Evolutionary conservation across 129 eudicot genomes (phyloP), one percentile per base, ranked within the genome.

Genomic region (Saussurea involucrata): DNA sequence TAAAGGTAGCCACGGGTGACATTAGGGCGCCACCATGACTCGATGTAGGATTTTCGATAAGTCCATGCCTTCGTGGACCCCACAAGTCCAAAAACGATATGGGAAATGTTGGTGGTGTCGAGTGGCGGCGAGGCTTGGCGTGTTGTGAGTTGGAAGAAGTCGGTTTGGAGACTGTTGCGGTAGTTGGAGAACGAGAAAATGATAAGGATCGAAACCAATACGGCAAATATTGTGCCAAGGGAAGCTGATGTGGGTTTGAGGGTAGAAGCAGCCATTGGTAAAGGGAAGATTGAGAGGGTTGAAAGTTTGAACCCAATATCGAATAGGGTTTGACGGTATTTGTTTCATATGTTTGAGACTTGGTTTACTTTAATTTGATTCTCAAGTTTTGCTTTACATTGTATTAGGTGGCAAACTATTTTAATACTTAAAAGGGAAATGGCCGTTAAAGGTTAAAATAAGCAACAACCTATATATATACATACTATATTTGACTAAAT

Each of bases 11-110:
- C 92, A 5, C 88, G 77, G 0, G 88, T 83, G 9, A 68, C 3
- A 44, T 80, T 86, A 4, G 90, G 87, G 8, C 79, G 57, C 90
- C 90, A 86, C 90, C 90, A 86, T n/a, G 93, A 77, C 78, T 85
- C 86, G 7, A 75, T 67, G 77, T 83, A 88, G 8, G 73, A 20
- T 55, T 66, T 80, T 17, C 90, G 60, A 1, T 46, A 67, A 15
- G 27, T 76, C 86, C 81, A 85, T 12, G 86, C 75, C 33, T 76
- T 64, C 11, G 46, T 80, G 0, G 90, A 81, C 7, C 90, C 89
- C 7, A 84, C 66, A 15, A 88, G 83, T 12, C 90, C 92, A n/a
- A 88, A 85, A 15, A 84, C 78, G 4, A 89, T 69, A 67, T 89
- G 87, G 81, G 69, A 78, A 2, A 84, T 46, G 75, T 86, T 81